Percentiles rank a stretch among this genome's conserved stretches.
These are phyloP conservation scores for Biscogniauxia mediterranea DNA, from an alignment of 2,329 filamentous ascomycete genomes.

Conservation along the genomic window DNA sequence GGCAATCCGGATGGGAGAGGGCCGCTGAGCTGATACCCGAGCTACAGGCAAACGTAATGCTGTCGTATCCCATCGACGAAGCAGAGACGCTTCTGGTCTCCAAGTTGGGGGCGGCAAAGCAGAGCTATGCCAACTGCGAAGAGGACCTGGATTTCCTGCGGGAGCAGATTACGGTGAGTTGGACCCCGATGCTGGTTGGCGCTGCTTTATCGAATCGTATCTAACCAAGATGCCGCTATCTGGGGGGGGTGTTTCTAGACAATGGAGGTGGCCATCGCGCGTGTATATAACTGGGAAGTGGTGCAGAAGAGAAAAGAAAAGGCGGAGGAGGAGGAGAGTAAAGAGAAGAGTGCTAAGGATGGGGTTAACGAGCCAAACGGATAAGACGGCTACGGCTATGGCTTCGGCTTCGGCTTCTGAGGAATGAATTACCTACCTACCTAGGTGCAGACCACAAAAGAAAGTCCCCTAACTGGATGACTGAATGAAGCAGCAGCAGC, in stretches of 20 bases:
- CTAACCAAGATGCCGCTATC: constrained; percentile 9
- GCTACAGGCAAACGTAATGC: constrained; percentile 86
- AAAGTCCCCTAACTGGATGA: background rate
- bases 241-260: constrained; percentile 54
- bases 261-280: constrained; percentile 90
- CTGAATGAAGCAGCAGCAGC: no score
- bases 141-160: constrained; percentile 94
- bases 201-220: constrained; percentile 7
- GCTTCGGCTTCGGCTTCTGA: no score
- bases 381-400: constrained; percentile 15
- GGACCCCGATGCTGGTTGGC: background rate
- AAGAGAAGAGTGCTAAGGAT: constrained; percentile 39
- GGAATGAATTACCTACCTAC: no score
- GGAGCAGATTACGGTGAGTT: constrained; percentile 88
- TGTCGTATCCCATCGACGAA: constrained; percentile 88
- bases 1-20: background rate
- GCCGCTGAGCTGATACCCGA: constrained; percentile 4
- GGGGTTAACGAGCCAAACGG: constrained; percentile 39
- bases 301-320: constrained; percentile 93
- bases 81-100: constrained; percentile 74
- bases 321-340: constrained; percentile 58
- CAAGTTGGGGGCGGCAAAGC: constrained; percentile 77
- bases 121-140: constrained; percentile 82
- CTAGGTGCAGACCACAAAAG: background rate
- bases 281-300: constrained; percentile 99